Percentiles rank a stretch among this genome's conserved stretches.
These are phyloP conservation scores for Fraxinus pennsylvanica DNA, from an alignment of 257 asterid species.

Conservation along the genomic window DNA sequence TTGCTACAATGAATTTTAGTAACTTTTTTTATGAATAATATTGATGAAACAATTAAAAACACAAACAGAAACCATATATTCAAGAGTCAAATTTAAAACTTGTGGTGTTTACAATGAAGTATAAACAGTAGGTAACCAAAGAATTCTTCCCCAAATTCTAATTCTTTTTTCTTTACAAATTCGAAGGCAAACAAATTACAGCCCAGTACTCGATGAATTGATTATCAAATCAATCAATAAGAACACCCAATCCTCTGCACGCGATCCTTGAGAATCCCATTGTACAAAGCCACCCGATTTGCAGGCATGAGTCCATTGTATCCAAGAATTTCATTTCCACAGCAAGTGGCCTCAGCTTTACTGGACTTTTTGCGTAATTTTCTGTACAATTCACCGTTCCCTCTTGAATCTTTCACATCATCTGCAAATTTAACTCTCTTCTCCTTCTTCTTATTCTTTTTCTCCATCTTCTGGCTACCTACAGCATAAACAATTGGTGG, in stretches of 20 bases:
- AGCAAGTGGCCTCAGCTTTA: neutral
- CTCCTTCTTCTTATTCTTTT: conserved; percentile 33
- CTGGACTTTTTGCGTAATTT: conserved; percentile 10
- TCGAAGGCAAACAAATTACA: neutral
- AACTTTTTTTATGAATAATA: too few species aligned
- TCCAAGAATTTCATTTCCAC: conserved; percentile 22
- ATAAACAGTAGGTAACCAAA: neutral
- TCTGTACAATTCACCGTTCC: conserved; percentile 58
- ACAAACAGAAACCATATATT: neutral
- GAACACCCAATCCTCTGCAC: conserved; percentile 46
- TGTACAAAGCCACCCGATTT: conserved; percentile 65
- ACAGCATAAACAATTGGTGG: neutral
- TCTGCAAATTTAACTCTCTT: conserved; percentile 70
- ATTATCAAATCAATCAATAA: conserved; percentile 30
- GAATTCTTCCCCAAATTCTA: neutral
- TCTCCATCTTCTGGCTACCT: conserved; percentile 40
- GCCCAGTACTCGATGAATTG: neutral
- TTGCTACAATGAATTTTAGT: too few species aligned
- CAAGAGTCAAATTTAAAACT: neutral
- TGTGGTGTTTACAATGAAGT: neutral
- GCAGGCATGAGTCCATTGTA: conserved; percentile 46
- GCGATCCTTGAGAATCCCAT: conserved; percentile 66
- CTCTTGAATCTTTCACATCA: conserved; percentile 63
- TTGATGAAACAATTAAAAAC: too few species aligned
- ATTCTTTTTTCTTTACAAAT: neutral